Percentiles rank a stretch among this genome's conserved stretches.
These are phyloP conservation scores for Bigelowiella natans DNA, from an alignment of 78 protist species.

Conservation along the genomic window DNA sequence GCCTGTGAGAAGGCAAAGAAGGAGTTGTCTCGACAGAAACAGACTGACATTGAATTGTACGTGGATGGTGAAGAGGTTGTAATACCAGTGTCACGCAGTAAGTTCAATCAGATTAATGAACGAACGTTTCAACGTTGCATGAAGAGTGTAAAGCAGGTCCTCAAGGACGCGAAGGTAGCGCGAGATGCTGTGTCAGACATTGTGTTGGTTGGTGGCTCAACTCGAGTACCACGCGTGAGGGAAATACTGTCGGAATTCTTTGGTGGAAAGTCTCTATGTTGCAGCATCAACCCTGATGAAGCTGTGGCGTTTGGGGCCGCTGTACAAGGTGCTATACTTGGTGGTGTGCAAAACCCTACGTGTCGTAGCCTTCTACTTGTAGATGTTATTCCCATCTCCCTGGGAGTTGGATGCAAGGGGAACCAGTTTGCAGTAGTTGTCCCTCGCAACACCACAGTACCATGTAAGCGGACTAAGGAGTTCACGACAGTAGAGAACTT, in stretches of 20 bases:
- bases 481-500: constrained; percentile 64
- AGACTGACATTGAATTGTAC: neutral
- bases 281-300: constrained; percentile 51
- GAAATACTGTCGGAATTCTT: constrained; percentile 69
- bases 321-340: constrained; percentile 27
- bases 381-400: constrained; percentile 92
- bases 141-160: constrained; percentile 25
- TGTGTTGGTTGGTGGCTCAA: constrained; percentile 86
- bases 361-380: neutral
- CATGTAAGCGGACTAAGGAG: constrained; percentile 81
- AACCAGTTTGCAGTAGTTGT: constrained; percentile 46
- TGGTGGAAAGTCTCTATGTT: constrained; percentile 80
- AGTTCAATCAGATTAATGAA: neutral
- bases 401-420: constrained; percentile 89
- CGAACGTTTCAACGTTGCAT: neutral
- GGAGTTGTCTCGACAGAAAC: neutral
- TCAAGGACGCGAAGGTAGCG: constrained; percentile 63
- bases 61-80: neutral
- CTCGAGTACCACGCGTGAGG: constrained; percentile 83
- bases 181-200: constrained; percentile 70
- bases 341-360: neutral
- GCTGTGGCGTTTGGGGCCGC: constrained; percentile 66
- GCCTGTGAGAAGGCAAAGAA: neutral
- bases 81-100: neutral
- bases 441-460: constrained; percentile 95